Base-by-base conservation (phyloP, 352 stramenopile genomes). In the Globisporangium lucens region DNA sequence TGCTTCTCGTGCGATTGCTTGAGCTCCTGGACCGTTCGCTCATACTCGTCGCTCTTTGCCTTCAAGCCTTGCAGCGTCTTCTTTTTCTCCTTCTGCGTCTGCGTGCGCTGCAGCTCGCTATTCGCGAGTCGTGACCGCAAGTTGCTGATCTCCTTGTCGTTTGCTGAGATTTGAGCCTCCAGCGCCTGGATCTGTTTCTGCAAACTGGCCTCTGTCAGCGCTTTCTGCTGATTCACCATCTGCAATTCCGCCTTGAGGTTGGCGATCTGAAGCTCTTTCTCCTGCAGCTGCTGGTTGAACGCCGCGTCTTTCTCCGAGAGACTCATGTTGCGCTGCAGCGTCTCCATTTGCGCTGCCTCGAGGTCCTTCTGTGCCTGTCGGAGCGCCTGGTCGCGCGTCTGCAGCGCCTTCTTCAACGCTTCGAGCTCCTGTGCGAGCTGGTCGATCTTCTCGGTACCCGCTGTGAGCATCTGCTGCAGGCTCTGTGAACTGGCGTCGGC, bases 321-420 rank as follows among this genome's bases (percentile, higher is more conserved):
- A 43, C 46, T 76, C 51, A 70, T 74, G 13, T 66, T 81, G 36
- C 67, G 67, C 56, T 85, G 67, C 51, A 82, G 43, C n/a, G 76
- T 76, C 60, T 89, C 83, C 33, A 83, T 38, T 56, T 85, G 73
- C 13, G 78, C 71, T 3, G 69, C 62, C 56, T 87, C 82, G 0
- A 80, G 63, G 15, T 77, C 73, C 56, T 89, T 87, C 5, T 83
- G 73, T 4, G 69, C 58, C 13, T 73, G 65, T n/a, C 77, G 64
- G 49, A 91, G 62, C 4, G 82, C 71, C 27, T 67, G 66, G 61
- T 88, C 80, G 52, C 76, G 66, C 29, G 67, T 70, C 17, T 77
- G 69, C 29, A 88, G 56, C n/a, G 67, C 77, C 41, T 72, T 75
- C 33, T 82, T 79, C 3, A 83, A 57, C 9, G 67, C 63, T 10